Evolutionary conservation across 371 early-diverging fungal genomes (phyloP).

Genomic region (Mortierella sp.): DNA sequence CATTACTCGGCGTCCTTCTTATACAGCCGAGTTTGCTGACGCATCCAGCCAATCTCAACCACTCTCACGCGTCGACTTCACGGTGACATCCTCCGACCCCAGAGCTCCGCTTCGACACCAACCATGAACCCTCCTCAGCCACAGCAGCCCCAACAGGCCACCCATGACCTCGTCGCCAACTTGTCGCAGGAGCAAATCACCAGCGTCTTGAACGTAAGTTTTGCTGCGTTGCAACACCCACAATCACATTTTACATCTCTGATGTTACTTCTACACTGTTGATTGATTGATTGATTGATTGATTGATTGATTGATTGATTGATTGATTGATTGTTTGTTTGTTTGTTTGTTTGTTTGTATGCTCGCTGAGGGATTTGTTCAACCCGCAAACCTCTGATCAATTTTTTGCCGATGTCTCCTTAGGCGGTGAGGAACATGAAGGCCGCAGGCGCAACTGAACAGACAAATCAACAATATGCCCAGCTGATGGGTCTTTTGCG

Average conservation of each 20-base stretch:
- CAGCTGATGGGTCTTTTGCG: slow-evolving; percentile 76
- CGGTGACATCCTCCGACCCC: background rate
- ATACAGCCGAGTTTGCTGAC: background rate
- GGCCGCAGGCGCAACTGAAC: slow-evolving; percentile 79
- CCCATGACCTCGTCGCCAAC: slow-evolving; percentile 53
- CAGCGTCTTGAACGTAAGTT: slow-evolving; percentile 42
- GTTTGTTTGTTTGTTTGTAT: background rate
- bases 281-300: background rate
- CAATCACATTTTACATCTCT: background rate
- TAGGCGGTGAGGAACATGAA: slow-evolving; percentile 60
- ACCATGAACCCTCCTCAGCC: slow-evolving; percentile 27
- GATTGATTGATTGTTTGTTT: no score
- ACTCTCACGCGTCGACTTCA: background rate
- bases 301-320: no score
- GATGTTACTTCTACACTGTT: background rate
- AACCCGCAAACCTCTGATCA: background rate
- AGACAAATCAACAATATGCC: slow-evolving; percentile 77
- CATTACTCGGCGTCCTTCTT: background rate
- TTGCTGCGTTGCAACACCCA: background rate
- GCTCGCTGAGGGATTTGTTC: background rate
- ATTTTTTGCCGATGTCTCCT: background rate
- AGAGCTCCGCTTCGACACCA: slow-evolving; percentile 16
- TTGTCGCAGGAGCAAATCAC: slow-evolving; percentile 57
- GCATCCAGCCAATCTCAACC: background rate
- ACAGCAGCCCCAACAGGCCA: slow-evolving; percentile 37